Evolutionary conservation across 345 rosid species (phyloP), one percentile per base, ranked within the genome.

Genomic region (Leavenworthia alabamica): DNA sequence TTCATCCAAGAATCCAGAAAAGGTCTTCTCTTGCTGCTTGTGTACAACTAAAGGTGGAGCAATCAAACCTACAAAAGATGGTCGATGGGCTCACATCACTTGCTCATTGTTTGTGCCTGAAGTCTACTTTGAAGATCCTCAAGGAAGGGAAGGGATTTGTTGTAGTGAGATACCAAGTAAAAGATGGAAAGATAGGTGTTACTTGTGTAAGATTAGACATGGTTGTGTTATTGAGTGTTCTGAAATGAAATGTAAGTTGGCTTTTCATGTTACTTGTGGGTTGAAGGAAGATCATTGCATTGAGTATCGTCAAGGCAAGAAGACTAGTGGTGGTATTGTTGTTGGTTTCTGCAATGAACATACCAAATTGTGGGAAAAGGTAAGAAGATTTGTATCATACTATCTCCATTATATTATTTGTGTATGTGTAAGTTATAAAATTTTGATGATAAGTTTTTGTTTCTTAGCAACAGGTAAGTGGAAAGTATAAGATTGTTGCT

Each of bases 401-500:
- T 28, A 13, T 24, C 19, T 13, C 2, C 44, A 16, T 11, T 70
- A 4, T 23, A 23, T 39, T 8, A n/a, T 42, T 24, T 6, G 62
- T 58, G 19, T 50, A 23, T 20, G 0, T 36, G 8, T 35, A 28
- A 28, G 3, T 47, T 16, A 2, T 40, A 23, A n/a, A 3, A 2
- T 33, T 56, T 55, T 62, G 66, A 58, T 67, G 53, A 47, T 7
- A 3, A n/a, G 12, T 5, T 52, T 26, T 24, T 75, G 64, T 65
- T 57, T 56, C 42, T 31, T 67, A 93, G 99, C 99, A 86, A 81
- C 90, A 85, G 57, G 78, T 67, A 62, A 85, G 94, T 31, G 99
- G 99, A 14, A 93, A 85, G 78, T 93, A 81, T 91, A 93, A 77
- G 94, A 93, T 89, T 66, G 99, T 89, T 16, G 96, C 99, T 2